phyloP scores from a whole-genome alignment of 345 rosid genomes.

The Xanthoceras sorbifolium region DNA sequence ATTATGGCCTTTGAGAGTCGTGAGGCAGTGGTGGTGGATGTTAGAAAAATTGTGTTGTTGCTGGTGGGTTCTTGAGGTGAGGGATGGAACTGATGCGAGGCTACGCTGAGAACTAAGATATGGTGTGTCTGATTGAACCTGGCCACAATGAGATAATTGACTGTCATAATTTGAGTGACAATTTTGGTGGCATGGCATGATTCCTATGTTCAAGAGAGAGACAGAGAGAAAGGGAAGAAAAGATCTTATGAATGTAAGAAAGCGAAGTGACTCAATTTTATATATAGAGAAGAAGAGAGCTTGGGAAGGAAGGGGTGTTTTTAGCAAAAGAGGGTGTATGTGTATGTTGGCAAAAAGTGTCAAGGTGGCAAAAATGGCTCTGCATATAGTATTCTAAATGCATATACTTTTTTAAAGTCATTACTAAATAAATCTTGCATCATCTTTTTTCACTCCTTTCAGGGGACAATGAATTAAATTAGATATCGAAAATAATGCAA shows the following conservation, averaged over 20 bases:
- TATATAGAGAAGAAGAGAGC: constrained; percentile 19
- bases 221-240: neutral
- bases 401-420: neutral
- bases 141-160: constrained; percentile 16
- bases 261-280: constrained; percentile 8
- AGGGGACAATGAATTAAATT: constrained; percentile 15
- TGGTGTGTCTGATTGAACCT: constrained; percentile 15
- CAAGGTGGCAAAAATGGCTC: constrained; percentile 23
- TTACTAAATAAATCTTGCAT: neutral
- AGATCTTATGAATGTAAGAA: constrained; percentile 22
- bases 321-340: neutral
- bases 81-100: constrained; percentile 42
- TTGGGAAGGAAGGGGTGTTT: neutral
- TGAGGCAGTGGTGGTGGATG: constrained; percentile 48
- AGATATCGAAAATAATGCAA: constrained; percentile 20
- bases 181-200: constrained; percentile 29
- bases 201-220: constrained; percentile 5
- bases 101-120: constrained; percentile 43
- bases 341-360: constrained; percentile 15
- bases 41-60: constrained; percentile 18
- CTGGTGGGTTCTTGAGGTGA: constrained; percentile 28
- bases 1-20: constrained; percentile 63
- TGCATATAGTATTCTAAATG: neutral
- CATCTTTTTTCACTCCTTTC: neutral
- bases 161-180: constrained; percentile 28